These are phyloP conservation scores for Phialophora macrospora DNA, from an alignment of 2,329 filamentous ascomycete genomes.

Conservation along the genomic window DNA sequence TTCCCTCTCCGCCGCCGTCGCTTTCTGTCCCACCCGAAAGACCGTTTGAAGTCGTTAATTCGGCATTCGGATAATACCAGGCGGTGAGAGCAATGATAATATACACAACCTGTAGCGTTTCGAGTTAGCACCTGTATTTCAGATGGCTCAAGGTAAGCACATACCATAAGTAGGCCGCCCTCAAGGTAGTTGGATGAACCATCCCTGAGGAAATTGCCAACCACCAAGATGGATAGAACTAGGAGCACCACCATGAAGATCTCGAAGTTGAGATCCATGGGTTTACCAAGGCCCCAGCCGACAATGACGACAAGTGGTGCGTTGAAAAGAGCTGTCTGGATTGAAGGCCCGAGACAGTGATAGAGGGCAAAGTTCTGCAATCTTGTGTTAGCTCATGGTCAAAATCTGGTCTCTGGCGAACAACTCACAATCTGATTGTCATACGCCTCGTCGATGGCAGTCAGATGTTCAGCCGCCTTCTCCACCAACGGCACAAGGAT, in stretches of 20 bases:
- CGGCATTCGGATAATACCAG: constrained; percentile 65
- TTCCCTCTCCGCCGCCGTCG: constrained; percentile 13
- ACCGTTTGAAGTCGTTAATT: constrained; percentile 35
- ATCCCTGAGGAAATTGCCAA: constrained; percentile 85
- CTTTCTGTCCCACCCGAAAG: constrained; percentile 14
- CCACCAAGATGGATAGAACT: constrained; percentile 81
- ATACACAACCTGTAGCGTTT: constrained; percentile 54
- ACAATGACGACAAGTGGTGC: constrained; percentile 81
- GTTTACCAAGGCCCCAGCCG: constrained; percentile 73
- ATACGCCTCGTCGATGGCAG: constrained; percentile 82
- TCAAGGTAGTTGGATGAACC: constrained; percentile 91
- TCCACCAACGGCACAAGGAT: constrained; percentile 73
- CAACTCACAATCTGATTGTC: constrained; percentile 62
- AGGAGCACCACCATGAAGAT: constrained; percentile 83
- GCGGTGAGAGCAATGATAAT: constrained; percentile 66
- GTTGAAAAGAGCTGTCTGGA: constrained; percentile 89
- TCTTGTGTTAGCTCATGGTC: constrained; percentile 18
- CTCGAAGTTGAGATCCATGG: constrained; percentile 82
- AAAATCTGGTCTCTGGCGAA: neutral
- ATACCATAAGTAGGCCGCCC: constrained; percentile 75
- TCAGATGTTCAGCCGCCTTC: constrained; percentile 84
- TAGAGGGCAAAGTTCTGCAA: constrained; percentile 76
- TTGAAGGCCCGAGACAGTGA: constrained; percentile 82
- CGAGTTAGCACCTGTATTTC: constrained; percentile 7
- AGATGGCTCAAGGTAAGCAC: constrained; percentile 5